phyloP scores from a whole-genome alignment of 2,329 filamentous ascomycete genomes.

The Alternaria conjuncta region DNA sequence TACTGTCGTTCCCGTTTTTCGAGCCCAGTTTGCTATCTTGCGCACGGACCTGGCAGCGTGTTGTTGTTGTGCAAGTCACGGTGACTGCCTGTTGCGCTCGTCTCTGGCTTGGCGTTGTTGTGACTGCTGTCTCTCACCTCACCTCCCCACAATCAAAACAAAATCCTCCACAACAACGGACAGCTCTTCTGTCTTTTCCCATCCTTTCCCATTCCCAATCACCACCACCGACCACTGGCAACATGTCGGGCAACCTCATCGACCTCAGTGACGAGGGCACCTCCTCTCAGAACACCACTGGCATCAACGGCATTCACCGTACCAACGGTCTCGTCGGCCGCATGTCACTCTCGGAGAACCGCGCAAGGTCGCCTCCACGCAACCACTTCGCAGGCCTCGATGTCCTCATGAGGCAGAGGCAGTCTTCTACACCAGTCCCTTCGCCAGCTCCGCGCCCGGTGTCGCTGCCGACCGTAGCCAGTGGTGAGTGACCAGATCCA shows the following conservation, averaged over 20 bases:
- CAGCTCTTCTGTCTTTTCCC: not conserved
- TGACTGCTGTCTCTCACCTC: conserved; percentile 11
- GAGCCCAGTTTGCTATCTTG: not conserved
- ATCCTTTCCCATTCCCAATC: not conserved
- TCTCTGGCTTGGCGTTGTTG: conserved; percentile 8
- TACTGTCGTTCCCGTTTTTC: not conserved
- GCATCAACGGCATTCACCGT: not conserved
- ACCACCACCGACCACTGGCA: not conserved
- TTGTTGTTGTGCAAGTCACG: not conserved
- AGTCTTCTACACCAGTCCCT: conserved; percentile 9
- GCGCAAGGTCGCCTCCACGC: not conserved
- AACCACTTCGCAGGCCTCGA: conserved; percentile 30
- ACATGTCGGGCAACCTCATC: conserved; percentile 17
- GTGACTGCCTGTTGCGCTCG: not conserved
- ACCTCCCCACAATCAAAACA: not conserved
- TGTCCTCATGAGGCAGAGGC: conserved; percentile 26
- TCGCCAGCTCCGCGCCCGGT: not conserved
- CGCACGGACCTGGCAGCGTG: not conserved
- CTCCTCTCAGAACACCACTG: not conserved
- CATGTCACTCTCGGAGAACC: not conserved
- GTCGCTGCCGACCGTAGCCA: not conserved
- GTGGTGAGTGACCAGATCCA: conserved; percentile 3
- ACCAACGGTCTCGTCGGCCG: not conserved
- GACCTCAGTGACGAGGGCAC: conserved; percentile 4
- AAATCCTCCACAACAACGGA: not conserved